Base-by-base conservation (phyloP, 495 filamentous ascomycete genomes). In the Podospora sp. region DNA sequence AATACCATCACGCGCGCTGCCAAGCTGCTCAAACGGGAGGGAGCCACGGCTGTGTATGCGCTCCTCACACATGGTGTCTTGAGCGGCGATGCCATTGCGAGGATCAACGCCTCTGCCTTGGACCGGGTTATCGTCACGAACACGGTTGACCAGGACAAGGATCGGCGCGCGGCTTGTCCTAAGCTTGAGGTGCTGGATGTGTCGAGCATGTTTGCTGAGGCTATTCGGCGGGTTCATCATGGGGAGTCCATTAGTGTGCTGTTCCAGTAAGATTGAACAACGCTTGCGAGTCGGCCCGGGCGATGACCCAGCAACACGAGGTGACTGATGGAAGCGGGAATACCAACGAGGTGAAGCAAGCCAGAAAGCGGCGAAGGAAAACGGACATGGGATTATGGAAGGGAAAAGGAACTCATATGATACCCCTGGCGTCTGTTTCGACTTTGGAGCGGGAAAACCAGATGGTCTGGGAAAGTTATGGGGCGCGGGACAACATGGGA, bases 1-100 rank as follows among this genome's bases (percentile, higher is more conserved):
- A 98, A 97, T 78, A 99, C 95, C 14, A 97, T 99, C 71, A 98
- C 95, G 0, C 87, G 96, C 56, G 95, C 95, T 18, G 95, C 95
- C 25, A 98, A 98, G 82, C 85, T 98, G 6, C 82, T 98, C 69
- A 97, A 97, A 81, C 94, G 92, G 66, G 92, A 97, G 76, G 92
- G 94, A 58, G 95, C 95, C 5, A 90, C 89, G 6, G 85, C 87
- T 52, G 93, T 99, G 49, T 94, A 93, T 75, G 96, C 95, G 6
- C 79, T 99, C 57, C 84, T 99, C 63, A 99, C 95, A 18, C 95
- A 99, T 73, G 95, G 94, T 52, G 92, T 98, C 52, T 84, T 99
- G 70, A 94, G 90, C 77, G 96, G 95, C 4, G 95, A 97, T 77
- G 95, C 95, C 60, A 95, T 98, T 71, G 91, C 93, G 27, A 87